Evolutionary conservation across 1,284 basidiomycete genomes (phyloP).

Genomic region (Tylopilus orsonianus): DNA sequence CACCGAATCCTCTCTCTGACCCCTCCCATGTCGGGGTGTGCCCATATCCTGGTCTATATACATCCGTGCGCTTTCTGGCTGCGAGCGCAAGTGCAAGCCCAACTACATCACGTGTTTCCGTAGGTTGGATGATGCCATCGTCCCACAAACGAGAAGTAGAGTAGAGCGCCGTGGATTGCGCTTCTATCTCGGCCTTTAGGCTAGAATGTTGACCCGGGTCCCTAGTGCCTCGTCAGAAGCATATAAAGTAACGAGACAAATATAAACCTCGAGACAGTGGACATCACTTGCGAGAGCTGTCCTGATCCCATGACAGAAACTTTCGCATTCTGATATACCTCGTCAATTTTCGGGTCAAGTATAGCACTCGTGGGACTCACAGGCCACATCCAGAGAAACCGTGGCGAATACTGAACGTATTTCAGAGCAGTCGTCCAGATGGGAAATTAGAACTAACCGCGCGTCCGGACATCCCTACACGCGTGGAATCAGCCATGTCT

Average conservation of each 20-base stretch:
- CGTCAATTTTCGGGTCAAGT: conserved; percentile 13
- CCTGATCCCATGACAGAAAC: conserved; percentile 97
- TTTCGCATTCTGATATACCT: conserved; percentile 71
- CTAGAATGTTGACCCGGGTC: conserved; percentile 74
- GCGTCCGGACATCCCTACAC: conserved; percentile 80
- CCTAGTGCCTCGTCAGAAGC: conserved; percentile 38
- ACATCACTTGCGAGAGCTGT: conserved; percentile 92
- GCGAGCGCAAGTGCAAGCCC: conserved; percentile 83
- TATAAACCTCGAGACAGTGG: conserved; percentile 77
- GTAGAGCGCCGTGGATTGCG: conserved; percentile 83
- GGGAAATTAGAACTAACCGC: conserved; percentile 54
- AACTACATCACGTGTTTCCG: conserved; percentile 87
- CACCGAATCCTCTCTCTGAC: conserved; percentile 75
- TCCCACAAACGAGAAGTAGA: conserved; percentile 92
- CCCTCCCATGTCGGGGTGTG: conserved; percentile 68
- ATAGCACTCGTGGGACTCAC: conserved; percentile 44
- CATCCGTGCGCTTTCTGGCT: conserved; percentile 41
- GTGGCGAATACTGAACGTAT: conserved; percentile 73
- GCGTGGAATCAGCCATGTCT: conserved; percentile 15
- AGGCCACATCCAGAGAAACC: conserved; percentile 99
- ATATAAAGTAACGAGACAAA: background rate
- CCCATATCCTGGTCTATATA: conserved; percentile 20
- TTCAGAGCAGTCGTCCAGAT: conserved; percentile 9
- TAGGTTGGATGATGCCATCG: conserved; percentile 90
- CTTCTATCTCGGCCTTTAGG: conserved; percentile 81